phyloP scores from a whole-genome alignment of 75 land plant species.

The Cupressus sempervirens region DNA sequence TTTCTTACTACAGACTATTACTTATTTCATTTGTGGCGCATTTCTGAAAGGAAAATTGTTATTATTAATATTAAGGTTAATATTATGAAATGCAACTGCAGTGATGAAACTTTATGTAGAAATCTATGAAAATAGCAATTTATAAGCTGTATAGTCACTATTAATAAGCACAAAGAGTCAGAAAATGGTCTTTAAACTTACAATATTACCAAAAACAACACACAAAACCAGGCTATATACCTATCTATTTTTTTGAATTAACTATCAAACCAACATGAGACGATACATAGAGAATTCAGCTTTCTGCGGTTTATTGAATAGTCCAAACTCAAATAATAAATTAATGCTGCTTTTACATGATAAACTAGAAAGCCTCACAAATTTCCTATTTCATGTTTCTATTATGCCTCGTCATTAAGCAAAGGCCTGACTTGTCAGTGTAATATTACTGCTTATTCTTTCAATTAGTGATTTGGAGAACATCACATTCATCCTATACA shows the following conservation, averaged over 20 bases:
- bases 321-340: too few relatives aligned
- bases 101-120: neutral
- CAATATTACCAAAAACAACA: neutral
- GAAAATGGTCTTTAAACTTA: neutral
- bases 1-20: neutral
- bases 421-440: neutral
- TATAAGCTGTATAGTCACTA: neutral
- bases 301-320: too few relatives aligned
- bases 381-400: neutral
- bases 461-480: neutral
- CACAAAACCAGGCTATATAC: neutral
- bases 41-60: neutral
- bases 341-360: too few relatives aligned
- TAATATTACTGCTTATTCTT: neutral
- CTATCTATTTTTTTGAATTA: neutral
- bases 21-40: neutral
- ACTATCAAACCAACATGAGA: too few relatives aligned
- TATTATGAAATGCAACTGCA: neutral
- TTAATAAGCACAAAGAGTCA: too few relatives aligned
- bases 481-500: neutral
- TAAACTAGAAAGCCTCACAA: neutral
- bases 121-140: neutral
- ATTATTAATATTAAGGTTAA: too few relatives aligned
- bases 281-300: too few relatives aligned
- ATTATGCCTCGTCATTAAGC: neutral